A percentile compares a stretch with the other conserved stretches of the same genome.
Conservation (phyloP, 208 protist genomes). For the Tetramitus jugosus region DNA sequence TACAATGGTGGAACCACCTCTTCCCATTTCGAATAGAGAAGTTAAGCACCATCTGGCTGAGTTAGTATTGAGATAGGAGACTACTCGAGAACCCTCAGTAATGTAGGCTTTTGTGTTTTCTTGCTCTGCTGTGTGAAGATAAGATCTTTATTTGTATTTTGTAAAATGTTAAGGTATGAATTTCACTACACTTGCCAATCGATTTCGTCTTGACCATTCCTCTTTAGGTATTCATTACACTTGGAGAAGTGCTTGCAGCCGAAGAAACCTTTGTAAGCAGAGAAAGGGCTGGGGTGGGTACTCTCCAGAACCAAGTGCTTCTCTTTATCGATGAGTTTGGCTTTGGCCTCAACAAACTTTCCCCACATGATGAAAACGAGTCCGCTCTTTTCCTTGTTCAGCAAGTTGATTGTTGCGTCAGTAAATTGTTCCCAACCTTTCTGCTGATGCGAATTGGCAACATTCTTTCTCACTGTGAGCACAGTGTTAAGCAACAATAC, state of each 20-base stretch:
- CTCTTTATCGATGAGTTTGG: slow-evolving; percentile 57
- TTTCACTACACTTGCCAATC: too few relatives aligned
- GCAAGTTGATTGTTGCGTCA: slow-evolving; percentile 70
- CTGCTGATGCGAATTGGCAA: slow-evolving; percentile 81
- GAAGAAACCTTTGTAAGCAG: slow-evolving; percentile 39
- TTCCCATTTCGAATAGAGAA: too few relatives aligned
- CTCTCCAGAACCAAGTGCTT: slow-evolving; percentile 74
- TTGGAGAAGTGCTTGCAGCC: slow-evolving; percentile 50
- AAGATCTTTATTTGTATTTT: too few relatives aligned
- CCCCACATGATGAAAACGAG: slow-evolving; percentile 90
- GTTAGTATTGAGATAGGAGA: too few relatives aligned
- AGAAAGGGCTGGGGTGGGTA: slow-evolving; percentile 52
- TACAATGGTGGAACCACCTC: too few relatives aligned
- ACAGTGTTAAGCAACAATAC: slow-evolving; percentile 91
- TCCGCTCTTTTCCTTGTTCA: slow-evolving; percentile 51
- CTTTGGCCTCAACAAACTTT: slow-evolving; percentile 78
- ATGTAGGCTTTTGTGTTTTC: too few relatives aligned
- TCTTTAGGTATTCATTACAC: slow-evolving; percentile 40
- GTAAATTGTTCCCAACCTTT: slow-evolving; percentile 90
- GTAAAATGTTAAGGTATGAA: too few relatives aligned
- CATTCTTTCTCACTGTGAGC: slow-evolving; percentile 78
- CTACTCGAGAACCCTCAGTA: too few relatives aligned
- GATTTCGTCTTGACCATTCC: background rate
- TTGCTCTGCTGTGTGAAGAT: too few relatives aligned
- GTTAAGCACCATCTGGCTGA: too few relatives aligned